Conservation (phyloP, 2,329 filamentous ascomycete genomes). For the Teratosphaeria destructans region DNA sequence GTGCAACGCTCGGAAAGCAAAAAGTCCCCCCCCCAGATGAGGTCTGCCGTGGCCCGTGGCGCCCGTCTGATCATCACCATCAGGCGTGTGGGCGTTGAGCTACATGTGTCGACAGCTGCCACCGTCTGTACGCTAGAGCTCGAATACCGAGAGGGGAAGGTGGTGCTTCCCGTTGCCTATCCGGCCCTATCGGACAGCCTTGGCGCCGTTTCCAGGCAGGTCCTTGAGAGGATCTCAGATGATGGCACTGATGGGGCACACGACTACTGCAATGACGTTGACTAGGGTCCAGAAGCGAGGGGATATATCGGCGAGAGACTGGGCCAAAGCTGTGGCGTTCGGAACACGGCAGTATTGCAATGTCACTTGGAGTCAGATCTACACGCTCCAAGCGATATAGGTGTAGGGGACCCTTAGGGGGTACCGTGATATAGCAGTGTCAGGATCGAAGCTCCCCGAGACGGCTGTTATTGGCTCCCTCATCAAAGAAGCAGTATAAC, state of each 20-base stretch:
- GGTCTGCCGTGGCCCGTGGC: too few species aligned
- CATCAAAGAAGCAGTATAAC: too few species aligned
- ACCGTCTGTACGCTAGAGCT: not conserved
- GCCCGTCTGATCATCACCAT: too few species aligned
- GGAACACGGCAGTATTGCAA: not conserved
- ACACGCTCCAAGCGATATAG: not conserved
- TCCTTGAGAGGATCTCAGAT: not conserved
- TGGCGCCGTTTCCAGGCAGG: not conserved
- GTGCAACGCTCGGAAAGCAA: not conserved
- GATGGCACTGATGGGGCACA: too few species aligned
- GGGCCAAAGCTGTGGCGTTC: not conserved
- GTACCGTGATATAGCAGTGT: not conserved
- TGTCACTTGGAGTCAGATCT: not conserved
- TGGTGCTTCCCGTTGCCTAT: not conserved
- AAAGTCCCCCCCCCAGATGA: too few species aligned
- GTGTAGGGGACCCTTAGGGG: not conserved
- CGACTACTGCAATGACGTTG: not conserved
- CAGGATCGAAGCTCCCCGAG: not conserved
- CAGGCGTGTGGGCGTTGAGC: not conserved
- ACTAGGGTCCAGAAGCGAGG: not conserved
- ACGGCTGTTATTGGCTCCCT: too few species aligned
- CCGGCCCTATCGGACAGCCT: not conserved
- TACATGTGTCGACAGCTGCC: not conserved
- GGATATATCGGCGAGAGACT: not conserved
- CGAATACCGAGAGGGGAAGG: not conserved